Base-by-base conservation (phyloP, 257 asterid genomes). In the Fraxinus anomala region DNA sequence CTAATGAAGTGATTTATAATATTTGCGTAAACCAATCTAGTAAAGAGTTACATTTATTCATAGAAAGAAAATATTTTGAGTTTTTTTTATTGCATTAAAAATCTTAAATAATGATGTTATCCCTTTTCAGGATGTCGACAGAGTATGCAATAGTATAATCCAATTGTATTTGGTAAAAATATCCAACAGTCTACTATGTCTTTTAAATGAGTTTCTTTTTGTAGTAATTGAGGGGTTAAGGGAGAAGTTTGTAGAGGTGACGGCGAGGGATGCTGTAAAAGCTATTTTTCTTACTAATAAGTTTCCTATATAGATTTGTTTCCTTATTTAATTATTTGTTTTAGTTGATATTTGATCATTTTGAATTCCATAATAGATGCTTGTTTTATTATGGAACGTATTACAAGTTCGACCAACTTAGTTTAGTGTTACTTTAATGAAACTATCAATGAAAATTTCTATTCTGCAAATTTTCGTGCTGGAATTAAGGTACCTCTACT, bases 141-240 rank as follows among this genome's bases (percentile, higher is more conserved):
- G 81, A 86, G 96, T 73, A 77, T 91, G 86, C 98, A 92, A 71
- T 90, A 87, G 24, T 90, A 87, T 80, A 89, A 86, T 83, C 96
- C 89, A 68, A 76, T 88, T 85, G 70, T 89, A 39, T 79, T 96
- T 26, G 89, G 91, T 77, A 90, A 97, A 88, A 90, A 84, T 76
- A 74, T 86, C 54, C 77, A 83, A 2, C 98, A 87, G 74, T 65
- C 94, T 49, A 87, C 79, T 80, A 40, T 84, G 73, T 77, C 36
- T 33, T 33, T 33, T 33, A 33, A 36, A 5, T 36, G 40, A 36
- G 7, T 36, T 5, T 37, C 10, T 28, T 36, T 9, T 40, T 83
- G 24, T 31, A 87, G 91, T 34, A 70, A 76, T 85, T 31, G 78
- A 69, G 16, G 88, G 86, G 14, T 79, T 87, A 65, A 87, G 82